phyloP scores from a whole-genome alignment of 768 basidiomycete genomes.

The Termitomyces sp. region DNA sequence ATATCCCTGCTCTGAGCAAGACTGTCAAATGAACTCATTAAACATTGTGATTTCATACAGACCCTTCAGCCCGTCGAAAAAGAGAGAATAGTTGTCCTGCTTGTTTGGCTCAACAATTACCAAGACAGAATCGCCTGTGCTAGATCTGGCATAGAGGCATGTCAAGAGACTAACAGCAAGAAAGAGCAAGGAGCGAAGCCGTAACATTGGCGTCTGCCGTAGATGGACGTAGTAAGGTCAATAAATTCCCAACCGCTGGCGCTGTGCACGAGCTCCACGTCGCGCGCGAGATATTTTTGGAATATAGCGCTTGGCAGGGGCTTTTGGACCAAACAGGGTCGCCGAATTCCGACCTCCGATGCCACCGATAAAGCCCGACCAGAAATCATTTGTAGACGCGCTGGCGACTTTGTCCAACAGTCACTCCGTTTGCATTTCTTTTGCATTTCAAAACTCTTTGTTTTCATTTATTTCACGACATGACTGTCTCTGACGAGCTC shows the following conservation, averaged over 20 bases:
- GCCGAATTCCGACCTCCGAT: not conserved
- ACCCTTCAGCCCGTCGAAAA: conserved; percentile 81
- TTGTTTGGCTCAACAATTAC: conserved; percentile 75
- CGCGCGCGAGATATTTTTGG: conserved; percentile 19
- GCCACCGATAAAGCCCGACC: conserved; percentile 26
- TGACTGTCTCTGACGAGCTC: conserved; percentile 75
- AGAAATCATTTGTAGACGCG: conserved; percentile 12
- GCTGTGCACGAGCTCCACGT: conserved; percentile 17
- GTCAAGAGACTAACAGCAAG: conserved; percentile 26
- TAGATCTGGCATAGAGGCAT: conserved; percentile 57
- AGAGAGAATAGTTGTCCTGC: conserved; percentile 73
- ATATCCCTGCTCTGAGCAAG: conserved; percentile 66
- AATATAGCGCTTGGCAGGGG: conserved; percentile 8
- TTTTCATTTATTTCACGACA: conserved; percentile 23
- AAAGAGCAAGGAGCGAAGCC: conserved; percentile 28
- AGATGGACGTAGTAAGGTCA: conserved; percentile 8
- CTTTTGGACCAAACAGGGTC: conserved; percentile 13
- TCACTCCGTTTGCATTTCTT: conserved; percentile 7
- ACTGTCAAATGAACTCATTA: conserved; percentile 1
- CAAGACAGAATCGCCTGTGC: conserved; percentile 76
- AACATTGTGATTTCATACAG: conserved; percentile 6
- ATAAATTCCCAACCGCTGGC: conserved; percentile 12
- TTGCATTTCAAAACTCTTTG: conserved; percentile 6
- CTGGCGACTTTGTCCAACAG: conserved; percentile 16
- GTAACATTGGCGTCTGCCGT: conserved; percentile 28